Percentiles rank a stretch among this genome's conserved stretches.
phyloP scores from a whole-genome alignment of 352 stramenopile species.

The Phytophthora constricta region DNA sequence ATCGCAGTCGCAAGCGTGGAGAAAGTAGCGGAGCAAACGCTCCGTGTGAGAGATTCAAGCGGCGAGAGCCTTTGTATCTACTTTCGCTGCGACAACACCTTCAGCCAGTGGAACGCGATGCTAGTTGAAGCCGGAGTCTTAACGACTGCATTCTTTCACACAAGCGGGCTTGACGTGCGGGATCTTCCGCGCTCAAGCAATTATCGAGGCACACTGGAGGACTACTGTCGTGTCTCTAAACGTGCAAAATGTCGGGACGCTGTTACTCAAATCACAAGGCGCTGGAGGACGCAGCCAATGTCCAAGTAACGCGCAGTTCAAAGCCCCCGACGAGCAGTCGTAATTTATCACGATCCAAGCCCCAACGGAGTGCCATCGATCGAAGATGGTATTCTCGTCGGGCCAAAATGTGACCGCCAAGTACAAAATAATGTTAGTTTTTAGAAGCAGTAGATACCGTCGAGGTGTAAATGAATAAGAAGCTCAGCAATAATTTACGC shows the following conservation, averaged over 20 bases:
- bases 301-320: neutral
- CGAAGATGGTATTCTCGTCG: neutral
- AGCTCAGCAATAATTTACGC: too few species aligned
- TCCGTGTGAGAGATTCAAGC: constrained; percentile 55
- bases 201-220: constrained; percentile 58
- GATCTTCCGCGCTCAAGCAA: constrained; percentile 50
- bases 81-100: constrained; percentile 33
- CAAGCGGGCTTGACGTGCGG: constrained; percentile 34
- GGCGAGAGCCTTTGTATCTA: constrained; percentile 58
- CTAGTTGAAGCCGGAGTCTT: constrained; percentile 47
- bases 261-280: constrained; percentile 30
- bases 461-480: too few species aligned
- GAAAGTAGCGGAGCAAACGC: constrained; percentile 32
- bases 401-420: too few species aligned
- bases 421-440: too few species aligned
- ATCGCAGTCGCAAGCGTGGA: constrained; percentile 58
- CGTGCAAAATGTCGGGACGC: constrained; percentile 43
- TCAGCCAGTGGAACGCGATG: constrained; percentile 40
- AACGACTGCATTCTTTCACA: constrained; percentile 52
- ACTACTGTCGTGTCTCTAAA: constrained; percentile 44
- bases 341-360: too few species aligned
- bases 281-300: constrained; percentile 22
- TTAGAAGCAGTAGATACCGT: too few species aligned
- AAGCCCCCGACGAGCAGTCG: too few species aligned
- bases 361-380: neutral